Evolutionary conservation across 805 yeast species (phyloP).

Genomic region (Lachancea meyersii): DNA sequence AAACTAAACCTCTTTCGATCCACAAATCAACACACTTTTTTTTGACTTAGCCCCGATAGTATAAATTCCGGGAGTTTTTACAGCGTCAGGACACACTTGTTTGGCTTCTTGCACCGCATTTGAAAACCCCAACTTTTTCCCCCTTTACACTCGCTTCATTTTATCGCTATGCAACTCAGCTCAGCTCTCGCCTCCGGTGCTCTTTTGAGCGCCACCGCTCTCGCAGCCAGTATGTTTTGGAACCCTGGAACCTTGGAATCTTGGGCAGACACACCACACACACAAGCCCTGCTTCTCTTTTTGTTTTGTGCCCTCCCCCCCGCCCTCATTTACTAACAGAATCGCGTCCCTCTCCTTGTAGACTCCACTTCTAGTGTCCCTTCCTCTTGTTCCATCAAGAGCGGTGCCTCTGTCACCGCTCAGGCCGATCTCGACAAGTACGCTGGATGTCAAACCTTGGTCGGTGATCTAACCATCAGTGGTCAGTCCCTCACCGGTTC

Average conservation of each 20-base stretch:
- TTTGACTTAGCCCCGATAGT: no score
- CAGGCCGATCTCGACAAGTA: constrained; percentile 72
- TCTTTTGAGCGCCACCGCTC: constrained; percentile 10
- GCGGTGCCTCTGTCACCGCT: constrained; percentile 64
- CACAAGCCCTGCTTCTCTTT: no score
- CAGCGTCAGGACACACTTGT: no score
- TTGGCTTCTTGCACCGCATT: no score
- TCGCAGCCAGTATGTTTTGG: constrained; percentile 13
- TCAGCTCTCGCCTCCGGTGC: constrained; percentile 11
- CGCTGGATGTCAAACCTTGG: constrained; percentile 68
- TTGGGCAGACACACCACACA: not conserved
- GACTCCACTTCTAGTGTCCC: constrained; percentile 45
- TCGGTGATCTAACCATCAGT: constrained; percentile 68
- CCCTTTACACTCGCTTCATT: no score
- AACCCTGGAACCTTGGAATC: no score
- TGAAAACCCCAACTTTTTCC: no score
- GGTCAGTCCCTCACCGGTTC: constrained; percentile 49
- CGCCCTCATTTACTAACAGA: not conserved
- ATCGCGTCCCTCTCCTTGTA: constrained; percentile 15
- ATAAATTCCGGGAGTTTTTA: no score
- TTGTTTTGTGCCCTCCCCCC: no score
- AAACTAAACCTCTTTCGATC: not conserved
- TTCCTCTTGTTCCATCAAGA: constrained; percentile 59
- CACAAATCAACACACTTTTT: not conserved
- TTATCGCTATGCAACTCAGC: constrained; percentile 14